A percentile compares a stretch with the other conserved stretches of the same genome.
Evolutionary conservation across 805 yeast genomes (phyloP).

Genomic region (Spencermartinsiella europaea): DNA sequence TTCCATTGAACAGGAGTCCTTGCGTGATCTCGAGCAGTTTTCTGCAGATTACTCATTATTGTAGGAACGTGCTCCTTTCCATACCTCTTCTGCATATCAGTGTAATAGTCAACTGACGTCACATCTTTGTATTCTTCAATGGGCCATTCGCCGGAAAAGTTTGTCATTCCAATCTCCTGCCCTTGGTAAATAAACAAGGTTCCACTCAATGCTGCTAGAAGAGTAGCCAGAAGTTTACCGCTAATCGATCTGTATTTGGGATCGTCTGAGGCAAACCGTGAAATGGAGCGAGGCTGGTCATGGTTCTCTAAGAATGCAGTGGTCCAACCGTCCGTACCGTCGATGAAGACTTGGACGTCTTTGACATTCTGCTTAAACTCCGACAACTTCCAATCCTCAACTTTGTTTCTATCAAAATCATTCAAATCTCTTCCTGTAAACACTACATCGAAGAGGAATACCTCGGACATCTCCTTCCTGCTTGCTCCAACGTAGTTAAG

Average conservation of each 20-base stretch:
- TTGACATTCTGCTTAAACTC: slow-evolving; percentile 5
- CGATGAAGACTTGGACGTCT: slow-evolving; percentile 8
- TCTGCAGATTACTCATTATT: slow-evolving; percentile 20
- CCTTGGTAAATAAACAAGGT: slow-evolving; percentile 56
- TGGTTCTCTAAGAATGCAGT: slow-evolving; percentile 54
- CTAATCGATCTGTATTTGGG: slow-evolving; percentile 34
- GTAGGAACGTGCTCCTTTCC: slow-evolving; percentile 4
- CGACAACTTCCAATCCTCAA: neutral
- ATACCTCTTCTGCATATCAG: slow-evolving; percentile 2
- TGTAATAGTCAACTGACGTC: slow-evolving; percentile 30
- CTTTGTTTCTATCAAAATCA: slow-evolving; percentile 18
- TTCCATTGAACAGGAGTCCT: slow-evolving; percentile 58
- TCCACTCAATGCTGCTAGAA: slow-evolving; percentile 46
- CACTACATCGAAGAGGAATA: slow-evolving; percentile 24
- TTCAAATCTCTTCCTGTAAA: neutral
- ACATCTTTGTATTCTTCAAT: slow-evolving; percentile 49
- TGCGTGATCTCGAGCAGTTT: slow-evolving; percentile 45
- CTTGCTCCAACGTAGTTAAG: slow-evolving; percentile 22
- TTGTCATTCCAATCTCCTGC: slow-evolving; percentile 55
- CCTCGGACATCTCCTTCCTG: slow-evolving; percentile 25
- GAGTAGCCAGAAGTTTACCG: slow-evolving; percentile 45
- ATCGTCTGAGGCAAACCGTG: slow-evolving; percentile 42
- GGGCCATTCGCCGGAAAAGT: slow-evolving; percentile 39
- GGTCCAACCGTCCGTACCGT: slow-evolving; percentile 41
- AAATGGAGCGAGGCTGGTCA: slow-evolving; percentile 50